Base-by-base conservation (phyloP, 2,329 filamentous ascomycete genomes). In the Ilyonectria destructans region DNA sequence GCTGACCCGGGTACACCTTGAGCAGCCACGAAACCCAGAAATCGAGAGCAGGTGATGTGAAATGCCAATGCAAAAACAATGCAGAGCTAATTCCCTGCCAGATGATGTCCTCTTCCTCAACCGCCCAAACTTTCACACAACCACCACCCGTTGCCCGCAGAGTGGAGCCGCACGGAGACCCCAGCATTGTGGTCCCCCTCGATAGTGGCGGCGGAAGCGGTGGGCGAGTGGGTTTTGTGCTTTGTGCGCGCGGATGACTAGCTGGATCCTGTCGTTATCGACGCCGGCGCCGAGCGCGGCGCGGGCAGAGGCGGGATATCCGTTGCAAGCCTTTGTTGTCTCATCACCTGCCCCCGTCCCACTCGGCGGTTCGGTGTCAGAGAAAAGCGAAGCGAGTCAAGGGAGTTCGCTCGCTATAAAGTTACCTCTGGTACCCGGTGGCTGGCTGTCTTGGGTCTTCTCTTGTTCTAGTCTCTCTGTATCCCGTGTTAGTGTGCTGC, bases 261-360 rank as follows among this genome's bases (percentile, higher is more conserved):
- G 57, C 58, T 58, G 68, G 64, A 60, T 59, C 40, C 52, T 58
- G 43, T 64, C 48, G 46, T 65, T 71, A 58, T 69, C 59, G 68
- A 43, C 69, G 56, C 71, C 69, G 70, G 70, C 69, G 69, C 73
- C 74, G 74, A 74, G 63, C 57, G 52, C 68, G 66, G 71, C 51
- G 74, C 73, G 74, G 74, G 74, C 73, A 76, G 74, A 72, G 73
- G 61, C 74, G 74, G 74, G 70, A 71, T 76, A 74, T 62, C 70
- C 69, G 66, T 64, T 51, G 49, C n/a, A 33, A 37, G n/a, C 37
- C 62, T 40, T 26, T 26, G 43, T 68, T 68, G 60, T 59, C 45
- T 48, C 26, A 52, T 72, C 69, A 71, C 69, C 69, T 71, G 68
- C 51, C 57, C 64, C 37, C 60, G 57, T 67, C 61, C 58, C 60